Conservation (phyloP, 768 basidiomycete species). For the Tylopilus subfusipes region DNA sequence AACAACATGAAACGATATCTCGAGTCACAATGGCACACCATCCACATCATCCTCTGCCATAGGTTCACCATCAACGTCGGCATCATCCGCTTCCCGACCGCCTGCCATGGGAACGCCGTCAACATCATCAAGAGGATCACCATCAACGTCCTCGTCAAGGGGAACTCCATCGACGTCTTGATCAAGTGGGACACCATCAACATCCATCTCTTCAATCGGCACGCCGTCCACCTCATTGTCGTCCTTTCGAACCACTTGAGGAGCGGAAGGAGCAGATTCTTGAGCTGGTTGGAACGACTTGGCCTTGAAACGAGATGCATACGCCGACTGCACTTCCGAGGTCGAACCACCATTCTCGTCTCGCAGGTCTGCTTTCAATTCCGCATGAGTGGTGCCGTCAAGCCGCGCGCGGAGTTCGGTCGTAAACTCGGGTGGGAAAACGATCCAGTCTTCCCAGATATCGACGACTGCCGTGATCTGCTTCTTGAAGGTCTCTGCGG, state of each 20-base stretch:
- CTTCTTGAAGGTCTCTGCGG: constrained; percentile 93
- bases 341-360: constrained; percentile 15
- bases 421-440: constrained; percentile 87
- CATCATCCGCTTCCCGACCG: constrained; percentile 16
- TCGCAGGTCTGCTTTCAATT: constrained; percentile 28
- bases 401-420: constrained; percentile 67
- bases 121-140: constrained; percentile 31
- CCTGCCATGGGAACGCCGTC: constrained; percentile 38
- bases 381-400: constrained; percentile 50
- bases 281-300: constrained; percentile 75
- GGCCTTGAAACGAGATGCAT: constrained; percentile 68
- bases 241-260: constrained; percentile 33
- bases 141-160: constrained; percentile 28
- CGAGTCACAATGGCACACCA: constrained; percentile 36
- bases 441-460: constrained; percentile 99
- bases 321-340: constrained; percentile 31
- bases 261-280: constrained; percentile 28
- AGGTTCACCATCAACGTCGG: constrained; percentile 27
- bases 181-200: constrained; percentile 48
- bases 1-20: neutral
- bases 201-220: constrained; percentile 46
- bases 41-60: constrained; percentile 36
- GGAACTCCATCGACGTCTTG: constrained; percentile 39
- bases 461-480: constrained; percentile 88
- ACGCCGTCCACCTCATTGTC: constrained; percentile 53